phyloP scores from a whole-genome alignment of 306 rosid genomes.

The Phaseolus lunatus region DNA sequence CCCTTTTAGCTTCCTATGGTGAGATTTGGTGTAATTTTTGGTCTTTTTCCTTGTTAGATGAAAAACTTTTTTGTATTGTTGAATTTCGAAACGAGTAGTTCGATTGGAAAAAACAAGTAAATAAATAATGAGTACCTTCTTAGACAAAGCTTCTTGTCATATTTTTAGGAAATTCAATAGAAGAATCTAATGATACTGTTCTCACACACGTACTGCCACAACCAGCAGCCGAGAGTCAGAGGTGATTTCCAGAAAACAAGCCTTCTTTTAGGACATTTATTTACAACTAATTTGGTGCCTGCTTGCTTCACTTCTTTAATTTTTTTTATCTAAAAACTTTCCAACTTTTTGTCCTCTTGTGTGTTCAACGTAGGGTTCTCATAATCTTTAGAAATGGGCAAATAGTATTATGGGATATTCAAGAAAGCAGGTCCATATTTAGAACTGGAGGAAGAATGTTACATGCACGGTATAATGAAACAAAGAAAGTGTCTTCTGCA shows the following conservation, averaged over 20 bases:
- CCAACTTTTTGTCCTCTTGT: constrained; percentile 7
- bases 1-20: constrained; percentile 75
- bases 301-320: constrained; percentile 6
- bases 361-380: constrained; percentile 67
- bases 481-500: constrained; percentile 81
- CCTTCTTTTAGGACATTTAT: constrained; percentile 11
- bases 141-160: neutral
- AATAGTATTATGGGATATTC: constrained; percentile 71
- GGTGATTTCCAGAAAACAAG: constrained; percentile 55
- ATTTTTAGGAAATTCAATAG: constrained; percentile 63
- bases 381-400: constrained; percentile 72
- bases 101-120: neutral
- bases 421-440: constrained; percentile 68
- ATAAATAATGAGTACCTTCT: neutral
- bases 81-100: neutral
- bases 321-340: neutral
- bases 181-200: constrained; percentile 53
- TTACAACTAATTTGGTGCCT: neutral
- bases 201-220: constrained; percentile 76
- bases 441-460: constrained; percentile 64
- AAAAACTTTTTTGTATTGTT: neutral
- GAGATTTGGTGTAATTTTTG: neutral
- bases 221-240: constrained; percentile 78
- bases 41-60: constrained; percentile 19
- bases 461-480: constrained; percentile 62